Percentiles rank a stretch among this genome's conserved stretches.
phyloP scores from a whole-genome alignment of 2,329 filamentous ascomycete genomes.

The Penicillium frequentans region DNA sequence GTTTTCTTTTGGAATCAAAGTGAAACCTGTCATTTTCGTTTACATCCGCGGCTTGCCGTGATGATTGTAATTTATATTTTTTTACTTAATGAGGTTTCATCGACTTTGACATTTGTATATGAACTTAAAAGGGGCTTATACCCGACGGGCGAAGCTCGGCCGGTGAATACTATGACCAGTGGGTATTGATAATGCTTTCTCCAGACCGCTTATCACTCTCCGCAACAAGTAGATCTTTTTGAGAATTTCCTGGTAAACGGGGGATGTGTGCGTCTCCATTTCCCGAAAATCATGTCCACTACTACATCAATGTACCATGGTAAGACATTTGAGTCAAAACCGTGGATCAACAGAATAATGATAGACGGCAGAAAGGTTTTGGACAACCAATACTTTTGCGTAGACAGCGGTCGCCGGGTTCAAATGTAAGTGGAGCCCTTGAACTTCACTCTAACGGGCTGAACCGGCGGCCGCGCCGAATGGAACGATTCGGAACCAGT shows the following conservation, averaged over 20 bases:
- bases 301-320: neutral
- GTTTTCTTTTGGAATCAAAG: neutral
- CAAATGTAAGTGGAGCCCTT: neutral
- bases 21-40: neutral
- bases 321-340: neutral
- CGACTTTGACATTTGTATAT: neutral
- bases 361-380: neutral
- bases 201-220: constrained; percentile 11
- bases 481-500: constrained; percentile 2
- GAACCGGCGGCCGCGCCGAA: neutral
- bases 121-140: neutral
- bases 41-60: neutral
- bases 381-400: neutral
- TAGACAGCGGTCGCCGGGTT: neutral
- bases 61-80: neutral
- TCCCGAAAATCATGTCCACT: constrained; percentile 12
- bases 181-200: constrained; percentile 8
- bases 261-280: neutral
- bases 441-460: constrained; percentile 3
- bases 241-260: neutral
- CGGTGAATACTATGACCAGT: constrained; percentile 4
- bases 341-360: neutral
- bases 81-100: neutral
- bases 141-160: neutral
- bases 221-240: constrained; percentile 1